Base-by-base conservation (phyloP, 129 eudicot genomes). In the Artemisia tridentata region DNA sequence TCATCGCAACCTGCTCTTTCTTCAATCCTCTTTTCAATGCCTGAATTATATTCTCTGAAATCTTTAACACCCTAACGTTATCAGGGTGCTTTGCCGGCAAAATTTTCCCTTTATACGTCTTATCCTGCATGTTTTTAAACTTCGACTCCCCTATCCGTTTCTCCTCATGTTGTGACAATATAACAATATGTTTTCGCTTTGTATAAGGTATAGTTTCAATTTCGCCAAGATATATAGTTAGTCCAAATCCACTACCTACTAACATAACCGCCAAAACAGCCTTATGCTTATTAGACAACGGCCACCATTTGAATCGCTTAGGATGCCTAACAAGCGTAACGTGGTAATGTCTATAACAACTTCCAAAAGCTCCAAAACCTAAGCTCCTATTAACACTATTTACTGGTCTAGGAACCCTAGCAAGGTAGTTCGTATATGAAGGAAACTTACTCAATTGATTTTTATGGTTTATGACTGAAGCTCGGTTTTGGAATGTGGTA, bases 1-100 rank as follows among this genome's bases (percentile, higher is more conserved):
- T 91, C 62, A 78, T 80, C 95, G 87, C 83, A 29, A 80, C 79
- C 31, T 80, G 78, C 62, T 88, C 91, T 31, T 86, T 87, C 62
- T 63, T 79, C 82, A 88, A 67, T 60, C 84, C 89, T 65, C 78
- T 77, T 34, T 88, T 82, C 48, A 88, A 69, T 29, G 83, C 89
- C 68, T 81, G 83, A 18, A 88, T 72, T 46, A 88, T 69, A 20
- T 84, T 85, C 17, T 72, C 74, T 0, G 87, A 66, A 16, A 88
- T 88, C 69, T 45, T 38, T 31, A 77, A 76, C 16, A 88, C 87
- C 73, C 92, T 77, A 63, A 86, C 72, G 55, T 89, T 83, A 4
- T 23, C 48, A 5, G 23, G 67, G 17, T 62, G n/a, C 48, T 4
- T 62, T n/a, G 10, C 67, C 6, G 92, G 87, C 78, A 86, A 62